Evolutionary conservation across 371 early-diverging fungal genomes (phyloP).

Genomic region (Syncephalastrum racemosum): DNA sequence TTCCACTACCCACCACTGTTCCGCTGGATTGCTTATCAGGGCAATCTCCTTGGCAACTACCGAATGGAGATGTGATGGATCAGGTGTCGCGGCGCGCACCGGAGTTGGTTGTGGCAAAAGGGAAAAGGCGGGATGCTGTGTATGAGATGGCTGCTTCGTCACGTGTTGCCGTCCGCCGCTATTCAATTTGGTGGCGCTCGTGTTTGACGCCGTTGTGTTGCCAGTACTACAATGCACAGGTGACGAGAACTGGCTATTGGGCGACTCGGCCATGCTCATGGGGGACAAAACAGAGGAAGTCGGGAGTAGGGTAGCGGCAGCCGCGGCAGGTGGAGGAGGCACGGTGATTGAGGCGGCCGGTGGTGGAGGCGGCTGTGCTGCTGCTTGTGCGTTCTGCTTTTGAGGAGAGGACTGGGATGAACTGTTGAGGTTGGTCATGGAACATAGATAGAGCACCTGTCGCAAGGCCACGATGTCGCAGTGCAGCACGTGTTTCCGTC

Average conservation of each 20-base stretch:
- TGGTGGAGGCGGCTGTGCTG: neutral
- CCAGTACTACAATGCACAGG: slow-evolving; percentile 6
- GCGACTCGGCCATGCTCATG: slow-evolving; percentile 3
- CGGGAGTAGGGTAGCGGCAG: neutral
- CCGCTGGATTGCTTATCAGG: slow-evolving; percentile 8
- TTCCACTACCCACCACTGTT: slow-evolving; percentile 26
- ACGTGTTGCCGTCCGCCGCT: neutral
- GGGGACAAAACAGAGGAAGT: neutral
- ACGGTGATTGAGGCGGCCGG: neutral
- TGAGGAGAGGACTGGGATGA: neutral
- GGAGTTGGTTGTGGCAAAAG: too few relatives aligned
- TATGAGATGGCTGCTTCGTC: too few relatives aligned
- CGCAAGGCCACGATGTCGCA: slow-evolving; percentile 37
- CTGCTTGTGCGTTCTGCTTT: neutral
- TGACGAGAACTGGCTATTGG: slow-evolving; percentile 6
- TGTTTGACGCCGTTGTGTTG: slow-evolving; percentile 1
- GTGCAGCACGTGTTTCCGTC: slow-evolving; percentile 27
- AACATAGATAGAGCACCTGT: slow-evolving; percentile 30
- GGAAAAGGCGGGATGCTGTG: too few relatives aligned
- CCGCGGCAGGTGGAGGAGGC: slow-evolving; percentile 3
- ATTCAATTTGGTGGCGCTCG: neutral
- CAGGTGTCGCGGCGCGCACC: too few relatives aligned
- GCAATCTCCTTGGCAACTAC: slow-evolving; percentile 23
- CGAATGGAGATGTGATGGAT: slow-evolving; percentile 6
- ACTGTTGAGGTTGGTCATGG: slow-evolving; percentile 5